Evolutionary conservation across 2,329 filamentous ascomycete species (phyloP).

Genomic region (Hypoxylon rubiginosum): DNA sequence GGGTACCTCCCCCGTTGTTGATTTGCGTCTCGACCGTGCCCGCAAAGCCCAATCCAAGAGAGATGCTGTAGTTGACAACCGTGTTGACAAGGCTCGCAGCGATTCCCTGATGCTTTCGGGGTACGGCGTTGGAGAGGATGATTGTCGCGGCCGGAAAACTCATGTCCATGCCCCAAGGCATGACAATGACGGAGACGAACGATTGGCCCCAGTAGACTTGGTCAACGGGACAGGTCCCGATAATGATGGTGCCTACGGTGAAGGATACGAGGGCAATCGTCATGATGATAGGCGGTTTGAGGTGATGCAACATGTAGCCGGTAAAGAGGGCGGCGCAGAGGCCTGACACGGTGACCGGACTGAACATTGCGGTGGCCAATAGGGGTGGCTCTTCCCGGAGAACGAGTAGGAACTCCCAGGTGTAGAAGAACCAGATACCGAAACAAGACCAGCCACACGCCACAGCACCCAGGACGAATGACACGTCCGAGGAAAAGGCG

Average conservation of each 20-base stretch:
- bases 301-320: slow-evolving; percentile 45
- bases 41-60: slow-evolving; percentile 66
- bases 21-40: slow-evolving; percentile 57
- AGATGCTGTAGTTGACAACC: slow-evolving; percentile 70
- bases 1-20: slow-evolving; percentile 38
- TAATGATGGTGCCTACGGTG: slow-evolving; percentile 43
- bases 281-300: slow-evolving; percentile 46
- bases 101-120: slow-evolving; percentile 51
- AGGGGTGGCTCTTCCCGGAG: slow-evolving; percentile 52
- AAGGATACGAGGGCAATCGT: slow-evolving; percentile 47
- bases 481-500: slow-evolving; percentile 60
- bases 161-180: slow-evolving; percentile 69
- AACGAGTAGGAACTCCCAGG: slow-evolving; percentile 56
- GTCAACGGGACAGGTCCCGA: slow-evolving; percentile 56
- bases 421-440: slow-evolving; percentile 60
- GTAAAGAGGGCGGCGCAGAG: slow-evolving; percentile 49
- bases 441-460: slow-evolving; percentile 60
- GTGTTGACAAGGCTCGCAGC: slow-evolving; percentile 64
- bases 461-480: slow-evolving; percentile 63
- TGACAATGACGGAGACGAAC: slow-evolving; percentile 63
- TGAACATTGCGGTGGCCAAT: slow-evolving; percentile 51
- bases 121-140: slow-evolving; percentile 60
- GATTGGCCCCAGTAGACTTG: slow-evolving; percentile 68
- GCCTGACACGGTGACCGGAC: slow-evolving; percentile 52
- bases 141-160: slow-evolving; percentile 67